A percentile compares a stretch with the other conserved stretches of the same genome.
Evolutionary conservation across 225 moss, liverwort and hornwort species (phyloP).

Genomic region (Rhytidiadelphus loreus): DNA sequence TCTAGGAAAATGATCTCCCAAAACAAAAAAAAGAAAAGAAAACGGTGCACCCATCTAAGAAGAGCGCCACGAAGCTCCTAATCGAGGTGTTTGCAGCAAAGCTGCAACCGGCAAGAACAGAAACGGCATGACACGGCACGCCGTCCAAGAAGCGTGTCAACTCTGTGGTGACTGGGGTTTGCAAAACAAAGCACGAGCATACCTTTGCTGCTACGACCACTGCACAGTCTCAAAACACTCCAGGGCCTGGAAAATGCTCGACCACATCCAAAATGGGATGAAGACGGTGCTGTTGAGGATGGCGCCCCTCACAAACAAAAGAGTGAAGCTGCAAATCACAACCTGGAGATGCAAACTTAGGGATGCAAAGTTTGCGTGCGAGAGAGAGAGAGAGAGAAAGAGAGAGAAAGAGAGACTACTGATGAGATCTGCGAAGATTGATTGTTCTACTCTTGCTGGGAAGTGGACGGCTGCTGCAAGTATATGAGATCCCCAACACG

Average conservation of each 20-base stretch:
- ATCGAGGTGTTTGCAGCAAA: not conserved
- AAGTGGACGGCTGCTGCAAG: not conserved
- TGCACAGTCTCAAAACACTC: not conserved
- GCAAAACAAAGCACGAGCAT: not conserved
- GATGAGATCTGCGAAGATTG: not conserved
- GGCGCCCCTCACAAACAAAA: not conserved
- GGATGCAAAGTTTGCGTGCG: not conserved
- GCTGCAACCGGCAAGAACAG: not conserved
- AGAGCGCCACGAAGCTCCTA: not conserved
- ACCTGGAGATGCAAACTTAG: not conserved
- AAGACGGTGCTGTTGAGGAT: not conserved
- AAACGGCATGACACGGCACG: not conserved
- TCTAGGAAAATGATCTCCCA: not conserved
- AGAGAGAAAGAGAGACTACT: not conserved
- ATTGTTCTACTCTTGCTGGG: not conserved
- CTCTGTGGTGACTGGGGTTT: not conserved
- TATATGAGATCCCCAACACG: not conserved
- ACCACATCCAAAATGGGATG: not conserved
- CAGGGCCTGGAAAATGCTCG: not conserved
- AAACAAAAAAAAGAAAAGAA: not conserved
- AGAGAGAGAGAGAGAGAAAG: no score
- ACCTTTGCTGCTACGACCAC: conserved; percentile 1
- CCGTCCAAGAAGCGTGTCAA: not conserved
- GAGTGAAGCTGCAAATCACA: not conserved
- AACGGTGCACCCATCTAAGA: not conserved